A percentile compares a stretch with the other conserved stretches of the same genome.
Evolutionary conservation across 31 red algal genomes (phyloP).

Genomic region (Pterothamnion heteromorphum): DNA sequence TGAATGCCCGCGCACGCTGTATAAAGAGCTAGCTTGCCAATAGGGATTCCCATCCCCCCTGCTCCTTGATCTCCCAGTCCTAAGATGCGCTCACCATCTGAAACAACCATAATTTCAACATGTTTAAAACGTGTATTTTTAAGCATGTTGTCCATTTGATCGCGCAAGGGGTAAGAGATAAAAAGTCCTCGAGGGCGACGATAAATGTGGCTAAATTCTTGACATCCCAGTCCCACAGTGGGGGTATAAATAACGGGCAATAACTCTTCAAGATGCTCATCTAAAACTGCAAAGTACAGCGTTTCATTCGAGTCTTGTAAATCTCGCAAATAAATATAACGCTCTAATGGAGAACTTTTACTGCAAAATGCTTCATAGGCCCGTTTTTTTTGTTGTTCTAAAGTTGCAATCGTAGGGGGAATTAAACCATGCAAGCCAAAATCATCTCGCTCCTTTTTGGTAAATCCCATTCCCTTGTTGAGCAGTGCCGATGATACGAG

Average conservation of each 20-base stretch:
- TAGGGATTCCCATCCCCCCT: conserved; percentile 81
- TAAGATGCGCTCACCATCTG: conserved; percentile 79
- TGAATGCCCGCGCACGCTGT: conserved; percentile 69
- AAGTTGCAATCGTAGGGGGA: conserved; percentile 59
- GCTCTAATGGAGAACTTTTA: conserved; percentile 56
- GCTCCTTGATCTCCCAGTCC: conserved; percentile 83
- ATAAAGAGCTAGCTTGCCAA: conserved; percentile 86
- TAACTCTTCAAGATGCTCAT: conserved; percentile 72
- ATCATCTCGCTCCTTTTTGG: conserved; percentile 63
- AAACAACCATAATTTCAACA: conserved; percentile 85
- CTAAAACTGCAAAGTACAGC: conserved; percentile 70
- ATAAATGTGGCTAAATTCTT: conserved; percentile 69
- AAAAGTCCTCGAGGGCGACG: conserved; percentile 82
- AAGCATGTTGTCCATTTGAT: conserved; percentile 68
- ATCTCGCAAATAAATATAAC: conserved; percentile 64
- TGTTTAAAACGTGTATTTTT: conserved; percentile 75
- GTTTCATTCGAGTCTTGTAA: conserved; percentile 70
- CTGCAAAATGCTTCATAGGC: conserved; percentile 52
- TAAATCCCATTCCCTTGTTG: conserved; percentile 79
- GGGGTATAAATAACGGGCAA: conserved; percentile 91
- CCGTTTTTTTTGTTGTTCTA: conserved; percentile 67
- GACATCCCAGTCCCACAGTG: conserved; percentile 81
- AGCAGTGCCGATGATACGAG: conserved; percentile 28
- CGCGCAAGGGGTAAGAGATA: conserved; percentile 61
- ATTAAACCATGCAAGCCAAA: conserved; percentile 74